Base-by-base conservation (phyloP, 2,329 filamentous ascomycete species). In the Ceratocystis alfenasii region DNA sequence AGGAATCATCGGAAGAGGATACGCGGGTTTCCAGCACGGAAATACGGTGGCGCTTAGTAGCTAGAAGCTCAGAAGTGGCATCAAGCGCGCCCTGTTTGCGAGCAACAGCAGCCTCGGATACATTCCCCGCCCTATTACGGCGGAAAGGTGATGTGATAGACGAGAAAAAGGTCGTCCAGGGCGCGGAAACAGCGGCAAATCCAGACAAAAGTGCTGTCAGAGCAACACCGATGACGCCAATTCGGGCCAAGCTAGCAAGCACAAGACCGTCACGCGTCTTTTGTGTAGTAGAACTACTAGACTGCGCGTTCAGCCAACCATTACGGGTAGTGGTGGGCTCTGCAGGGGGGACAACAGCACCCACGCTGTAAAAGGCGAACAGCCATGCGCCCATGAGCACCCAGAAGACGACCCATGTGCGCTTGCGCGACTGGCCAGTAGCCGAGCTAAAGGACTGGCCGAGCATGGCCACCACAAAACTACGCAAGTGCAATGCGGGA, bases 191-290 rank as follows among this genome's bases (percentile, higher is more conserved):
- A n/a, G 89, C 89, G 5, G 90, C 90, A 71, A 95, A 95, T 0
- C 90, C 90, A 5, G 90, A 90, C n/a, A 95, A 78, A 15, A 92
- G 81, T 17, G 90, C 90, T 89, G 95, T 95, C 64, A 94, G 76
- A 61, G 87, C 86, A 66, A 94, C 90, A 2, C 90, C 90, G 69
- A 95, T 90, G 50, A 95, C 87, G 12, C 90, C 90, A 30, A 95
- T 85, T 57, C 90, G 76, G 73, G 86, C 83, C 45, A 87, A 76
- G 69, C 83, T 86, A 7, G 80, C 83, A 55, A 80, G 76, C 17
- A 78, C 78, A 15, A 76, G 71, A 22, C 70, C 72, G 65, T 72
- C 71, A n/a, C 69, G 70, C 12, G 69, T 68, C 66, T 72, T 70
- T 44, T 67, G 63, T 0, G 69, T 67, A 4, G 69, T 69, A 15